Evolutionary conservation across 1,284 basidiomycete genomes (phyloP).

Genomic region (Grifola frondosa): DNA sequence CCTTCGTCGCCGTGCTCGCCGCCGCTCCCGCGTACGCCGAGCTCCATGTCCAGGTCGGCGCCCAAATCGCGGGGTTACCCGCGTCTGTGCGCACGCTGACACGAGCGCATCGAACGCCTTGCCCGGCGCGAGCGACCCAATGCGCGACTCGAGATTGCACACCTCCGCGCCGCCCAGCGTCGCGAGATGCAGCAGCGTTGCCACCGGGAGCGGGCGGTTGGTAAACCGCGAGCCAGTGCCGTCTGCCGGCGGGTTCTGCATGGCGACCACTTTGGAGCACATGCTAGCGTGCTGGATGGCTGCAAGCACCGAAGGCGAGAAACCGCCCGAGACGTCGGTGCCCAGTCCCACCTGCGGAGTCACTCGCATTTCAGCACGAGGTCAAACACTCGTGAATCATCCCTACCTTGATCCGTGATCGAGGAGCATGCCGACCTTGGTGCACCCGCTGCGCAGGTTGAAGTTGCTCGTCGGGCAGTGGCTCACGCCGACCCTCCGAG

Average conservation of each 20-base stretch:
- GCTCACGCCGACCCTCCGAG: constrained; percentile 73
- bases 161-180: constrained; percentile 91
- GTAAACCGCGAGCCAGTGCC: constrained; percentile 42
- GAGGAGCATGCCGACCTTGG: constrained; percentile 76
- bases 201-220: constrained; percentile 65
- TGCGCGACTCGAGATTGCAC: constrained; percentile 65
- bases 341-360: constrained; percentile 78
- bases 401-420: constrained; percentile 83
- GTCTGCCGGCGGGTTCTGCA: constrained; percentile 30
- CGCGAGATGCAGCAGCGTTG: constrained; percentile 86
- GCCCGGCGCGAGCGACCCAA: constrained; percentile 81
- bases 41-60: constrained; percentile 35
- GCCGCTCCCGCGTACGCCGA: constrained; percentile 21
- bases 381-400: no score
- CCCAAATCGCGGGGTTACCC: constrained; percentile 67
- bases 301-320: constrained; percentile 81
- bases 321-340: constrained; percentile 92
- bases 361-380: no score
- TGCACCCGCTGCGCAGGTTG: constrained; percentile 83
- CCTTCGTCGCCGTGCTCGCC: constrained; percentile 15
- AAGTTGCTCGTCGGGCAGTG: constrained; percentile 96
- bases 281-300: constrained; percentile 81
- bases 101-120: constrained; percentile 92
- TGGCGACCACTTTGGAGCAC: constrained; percentile 73
- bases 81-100: constrained; percentile 52